phyloP scores from a whole-genome alignment of 2,329 filamentous ascomycete species.

The Hypoxylon sp. region DNA sequence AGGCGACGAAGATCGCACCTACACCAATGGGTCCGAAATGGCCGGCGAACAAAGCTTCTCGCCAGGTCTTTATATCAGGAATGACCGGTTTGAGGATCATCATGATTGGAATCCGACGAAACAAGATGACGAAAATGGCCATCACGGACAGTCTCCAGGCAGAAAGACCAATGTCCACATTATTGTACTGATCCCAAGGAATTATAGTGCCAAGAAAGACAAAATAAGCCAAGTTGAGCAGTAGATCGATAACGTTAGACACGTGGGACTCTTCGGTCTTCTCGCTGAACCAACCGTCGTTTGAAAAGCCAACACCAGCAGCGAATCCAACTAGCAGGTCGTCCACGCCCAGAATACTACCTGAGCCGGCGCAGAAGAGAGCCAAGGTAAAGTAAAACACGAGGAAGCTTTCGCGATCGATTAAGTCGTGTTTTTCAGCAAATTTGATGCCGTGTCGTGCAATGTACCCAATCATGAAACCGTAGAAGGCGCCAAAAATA shows the following conservation, averaged over 20 bases:
- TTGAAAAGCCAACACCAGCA: conserved; percentile 97
- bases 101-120: conserved; percentile 97
- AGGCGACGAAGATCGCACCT: conserved; percentile 94
- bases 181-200: conserved; percentile 93
- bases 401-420: conserved; percentile 96
- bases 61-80: conserved; percentile 97
- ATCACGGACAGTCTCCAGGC: conserved; percentile 96
- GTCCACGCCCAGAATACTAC: conserved; percentile 90
- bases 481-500: conserved; percentile 90
- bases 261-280: conserved; percentile 99
- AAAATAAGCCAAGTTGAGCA: conserved; percentile 98
- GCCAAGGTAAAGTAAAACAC: conserved; percentile 99
- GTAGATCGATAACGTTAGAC: conserved; percentile 97
- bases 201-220: conserved; percentile 98
- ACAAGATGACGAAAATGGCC: conserved; percentile 92
- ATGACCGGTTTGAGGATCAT: conserved; percentile 90
- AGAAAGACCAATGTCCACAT: conserved; percentile 77
- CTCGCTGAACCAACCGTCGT: conserved; percentile 98
- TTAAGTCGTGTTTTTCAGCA: conserved; percentile 86
- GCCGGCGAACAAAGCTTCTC: conserved; percentile 94
- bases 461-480: conserved; percentile 88
- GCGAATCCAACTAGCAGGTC: conserved; percentile 96
- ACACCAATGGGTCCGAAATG: conserved; percentile 99
- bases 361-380: conserved; percentile 94
- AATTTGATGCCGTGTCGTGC: conserved; percentile 91